Evolutionary conservation across 495 filamentous ascomycete species (phyloP), one percentile per base, ranked within the genome.

Genomic region (Trichoderma asperelloides): DNA sequence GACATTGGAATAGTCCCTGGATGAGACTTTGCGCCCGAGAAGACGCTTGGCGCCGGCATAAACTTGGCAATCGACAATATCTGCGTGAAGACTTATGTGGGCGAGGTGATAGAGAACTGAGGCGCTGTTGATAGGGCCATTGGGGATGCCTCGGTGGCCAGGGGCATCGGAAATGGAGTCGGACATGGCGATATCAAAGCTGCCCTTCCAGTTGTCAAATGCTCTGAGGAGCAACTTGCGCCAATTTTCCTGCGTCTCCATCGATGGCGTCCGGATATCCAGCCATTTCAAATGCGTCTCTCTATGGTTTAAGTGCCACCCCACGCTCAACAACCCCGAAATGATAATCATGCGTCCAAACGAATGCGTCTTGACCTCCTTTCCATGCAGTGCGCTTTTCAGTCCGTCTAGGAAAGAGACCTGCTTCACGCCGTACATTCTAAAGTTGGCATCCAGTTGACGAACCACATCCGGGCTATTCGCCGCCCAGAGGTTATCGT

Each of bases 291-390:
- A 87, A 76, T 97, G 93, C 1, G 96, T 86, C 73, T 98, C 95
- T 68, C 93, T 84, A 78, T 96, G 94, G 72, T 94, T 93, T 79
- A 98, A 89, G 72, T 98, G 94, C 93, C 93, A 98, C 70, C 89
- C 92, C 27, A 98, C 91, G 69, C 91, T 96, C 25, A 98, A 80
- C 51, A 98, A 79, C 0, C 95, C 95, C 13, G 93, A 91, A 91
- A 98, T 97, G 67, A 98, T 84, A 69, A 97, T 94, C 64, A 89
- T 96, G 37, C 95, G 86, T 18, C 95, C 95, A 73, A 98, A 98
- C 0, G 90, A 86, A 70, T 98, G 96, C 1, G 95, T 98, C 66
- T 87, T 85, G 28, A 98, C 95, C 62, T 86, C 86, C 69, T 96
- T 88, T 4, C 90, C 91, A 67, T 96, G 96, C 13, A 98, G 79